Conservation (phyloP, 2,329 filamentous ascomycete genomes). For the Claviceps maximensis region DNA sequence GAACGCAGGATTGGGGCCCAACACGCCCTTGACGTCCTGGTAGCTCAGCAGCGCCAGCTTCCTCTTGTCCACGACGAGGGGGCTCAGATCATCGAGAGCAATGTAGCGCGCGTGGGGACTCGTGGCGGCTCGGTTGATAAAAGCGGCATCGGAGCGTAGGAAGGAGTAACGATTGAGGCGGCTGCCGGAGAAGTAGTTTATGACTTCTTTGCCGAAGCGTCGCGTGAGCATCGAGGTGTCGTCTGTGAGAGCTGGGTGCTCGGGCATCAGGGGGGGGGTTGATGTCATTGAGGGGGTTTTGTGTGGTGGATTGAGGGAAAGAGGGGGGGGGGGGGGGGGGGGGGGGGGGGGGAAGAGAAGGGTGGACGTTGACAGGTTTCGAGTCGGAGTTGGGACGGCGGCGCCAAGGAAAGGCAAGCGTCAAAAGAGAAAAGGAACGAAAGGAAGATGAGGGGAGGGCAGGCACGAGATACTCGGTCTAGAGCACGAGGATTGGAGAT, state of each 20-base stretch:
- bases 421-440: not conserved
- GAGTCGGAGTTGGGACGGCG: not conserved
- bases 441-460: not conserved
- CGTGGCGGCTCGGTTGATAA: constrained; percentile 53
- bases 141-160: constrained; percentile 55
- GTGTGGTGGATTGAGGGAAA: no score
- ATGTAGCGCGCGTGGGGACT: constrained; percentile 60
- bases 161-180: constrained; percentile 71
- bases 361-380: not conserved
- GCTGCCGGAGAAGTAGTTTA: constrained; percentile 74
- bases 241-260: constrained; percentile 30
- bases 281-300: constrained; percentile 16
- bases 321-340: no score
- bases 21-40: constrained; percentile 54
- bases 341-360: constrained; percentile 6
- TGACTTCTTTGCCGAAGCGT: constrained; percentile 66
- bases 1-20: constrained; percentile 56
- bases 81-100: constrained; percentile 64
- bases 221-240: constrained; percentile 56
- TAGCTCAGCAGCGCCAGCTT: constrained; percentile 56
- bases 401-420: not conserved
- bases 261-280: constrained; percentile 24
- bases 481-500: no score
- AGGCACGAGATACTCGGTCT: no score
- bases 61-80: constrained; percentile 44